phyloP scores from a whole-genome alignment of 805 yeast species.

The Clavispora vitiphila region DNA sequence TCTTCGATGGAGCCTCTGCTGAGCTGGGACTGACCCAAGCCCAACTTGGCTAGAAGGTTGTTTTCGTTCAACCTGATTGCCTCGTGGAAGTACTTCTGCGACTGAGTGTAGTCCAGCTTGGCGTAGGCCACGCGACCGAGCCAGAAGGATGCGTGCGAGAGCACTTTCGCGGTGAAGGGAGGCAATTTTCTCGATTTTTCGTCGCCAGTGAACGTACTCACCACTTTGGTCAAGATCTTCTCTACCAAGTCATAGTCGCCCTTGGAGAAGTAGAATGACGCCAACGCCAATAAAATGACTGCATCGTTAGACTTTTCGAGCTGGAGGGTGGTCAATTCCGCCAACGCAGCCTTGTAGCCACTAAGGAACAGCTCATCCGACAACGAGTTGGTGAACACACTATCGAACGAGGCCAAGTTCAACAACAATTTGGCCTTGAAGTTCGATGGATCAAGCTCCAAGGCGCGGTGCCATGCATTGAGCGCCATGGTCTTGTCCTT shows the following conservation, averaged over 20 bases:
- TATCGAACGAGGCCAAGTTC: constrained; percentile 64
- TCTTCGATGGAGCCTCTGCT: constrained; percentile 72
- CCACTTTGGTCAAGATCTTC: constrained; percentile 49
- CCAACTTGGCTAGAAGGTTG: constrained; percentile 69
- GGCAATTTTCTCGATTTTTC: constrained; percentile 19
- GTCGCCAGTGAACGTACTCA: constrained; percentile 22
- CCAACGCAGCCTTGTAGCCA: constrained; percentile 56
- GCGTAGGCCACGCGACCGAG: constrained; percentile 71
- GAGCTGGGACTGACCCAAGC: constrained; percentile 80
- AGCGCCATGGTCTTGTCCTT: constrained; percentile 74
- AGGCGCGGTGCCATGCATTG: constrained; percentile 76
- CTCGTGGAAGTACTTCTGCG: constrained; percentile 69
- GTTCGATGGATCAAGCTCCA: constrained; percentile 59
- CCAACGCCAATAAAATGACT: constrained; percentile 60
- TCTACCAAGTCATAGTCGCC: constrained; percentile 55
- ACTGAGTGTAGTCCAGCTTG: constrained; percentile 54
- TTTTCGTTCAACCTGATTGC: constrained; percentile 61
- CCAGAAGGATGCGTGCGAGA: constrained; percentile 59
- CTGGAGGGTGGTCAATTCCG: constrained; percentile 36
- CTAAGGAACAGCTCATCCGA: constrained; percentile 58
- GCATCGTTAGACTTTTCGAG: constrained; percentile 46
- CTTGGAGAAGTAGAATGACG: constrained; percentile 67
- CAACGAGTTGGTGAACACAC: constrained; percentile 50
- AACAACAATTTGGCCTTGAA: constrained; percentile 60
- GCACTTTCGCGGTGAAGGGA: constrained; percentile 24